phyloP scores from a whole-genome alignment of 2,329 filamentous ascomycete genomes.

The Phyllosticta citribraziliensis region DNA sequence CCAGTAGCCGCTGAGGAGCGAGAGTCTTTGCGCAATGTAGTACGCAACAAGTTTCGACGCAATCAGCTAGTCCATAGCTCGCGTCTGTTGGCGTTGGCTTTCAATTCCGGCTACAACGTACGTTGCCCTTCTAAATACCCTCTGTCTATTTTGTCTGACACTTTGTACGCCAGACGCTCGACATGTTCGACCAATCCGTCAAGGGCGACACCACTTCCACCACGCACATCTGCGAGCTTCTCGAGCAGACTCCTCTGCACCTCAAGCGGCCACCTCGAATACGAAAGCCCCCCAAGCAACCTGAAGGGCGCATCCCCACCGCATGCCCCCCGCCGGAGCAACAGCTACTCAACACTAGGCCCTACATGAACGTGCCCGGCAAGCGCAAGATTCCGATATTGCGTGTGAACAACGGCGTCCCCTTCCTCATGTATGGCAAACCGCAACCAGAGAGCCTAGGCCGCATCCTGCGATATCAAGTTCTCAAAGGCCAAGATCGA shows the following conservation, averaged over 20 bases:
- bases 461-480: constrained; percentile 38
- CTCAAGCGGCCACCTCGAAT: constrained; percentile 13
- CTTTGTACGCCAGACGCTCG: neutral
- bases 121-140: neutral
- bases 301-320: constrained; percentile 8
- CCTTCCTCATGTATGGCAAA: constrained; percentile 58
- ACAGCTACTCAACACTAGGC: constrained; percentile 42
- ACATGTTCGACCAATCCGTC: constrained; percentile 29
- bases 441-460: constrained; percentile 53
- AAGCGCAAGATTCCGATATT: constrained; percentile 51
- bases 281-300: neutral
- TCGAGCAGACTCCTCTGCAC: constrained; percentile 16
- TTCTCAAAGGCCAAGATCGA: constrained; percentile 40
- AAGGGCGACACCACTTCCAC: constrained; percentile 21
- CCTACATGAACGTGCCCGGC: constrained; percentile 40
- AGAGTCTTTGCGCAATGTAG: constrained; percentile 46
- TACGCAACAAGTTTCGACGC: constrained; percentile 53
- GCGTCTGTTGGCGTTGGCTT: constrained; percentile 50
- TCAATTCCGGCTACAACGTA: constrained; percentile 49
- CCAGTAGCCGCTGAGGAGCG: constrained; percentile 40
- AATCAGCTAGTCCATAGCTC: constrained; percentile 50
- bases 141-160: neutral
- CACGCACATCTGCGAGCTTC: constrained; percentile 17
- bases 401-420: constrained; percentile 44
- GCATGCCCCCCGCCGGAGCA: constrained; percentile 28